Evolutionary conservation across 768 basidiomycete genomes (phyloP).

Genomic region (Hemileccinum impolitum): DNA sequence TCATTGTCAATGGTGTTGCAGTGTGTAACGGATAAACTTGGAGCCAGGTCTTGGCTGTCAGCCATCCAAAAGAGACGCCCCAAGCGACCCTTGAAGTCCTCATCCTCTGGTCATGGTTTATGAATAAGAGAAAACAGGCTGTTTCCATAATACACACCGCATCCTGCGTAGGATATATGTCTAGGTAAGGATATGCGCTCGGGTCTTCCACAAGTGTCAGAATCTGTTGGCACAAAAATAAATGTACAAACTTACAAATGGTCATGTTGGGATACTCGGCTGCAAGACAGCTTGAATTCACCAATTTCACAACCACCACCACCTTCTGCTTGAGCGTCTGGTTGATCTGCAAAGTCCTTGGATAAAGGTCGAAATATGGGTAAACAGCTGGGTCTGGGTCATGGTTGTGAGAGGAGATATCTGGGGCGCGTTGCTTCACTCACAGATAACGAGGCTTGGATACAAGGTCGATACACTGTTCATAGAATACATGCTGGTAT

Average conservation of each 20-base stretch:
- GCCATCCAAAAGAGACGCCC: constrained; percentile 21
- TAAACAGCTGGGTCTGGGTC: constrained; percentile 38
- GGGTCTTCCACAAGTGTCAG: constrained; percentile 36
- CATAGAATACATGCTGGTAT: background rate
- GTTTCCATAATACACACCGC: constrained; percentile 7
- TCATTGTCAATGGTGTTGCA: background rate
- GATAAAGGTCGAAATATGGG: constrained; percentile 42
- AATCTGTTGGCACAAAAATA: background rate
- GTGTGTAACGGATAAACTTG: constrained; percentile 18
- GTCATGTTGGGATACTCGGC: constrained; percentile 25
- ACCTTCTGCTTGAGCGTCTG: constrained; percentile 55
- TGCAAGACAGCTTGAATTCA: constrained; percentile 3
- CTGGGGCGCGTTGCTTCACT: background rate
- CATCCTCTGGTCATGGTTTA: constrained; percentile 3
- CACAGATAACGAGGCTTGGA: constrained; percentile 19
- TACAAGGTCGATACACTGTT: background rate
- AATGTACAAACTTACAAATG: constrained; percentile 24
- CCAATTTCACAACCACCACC: constrained; percentile 3
- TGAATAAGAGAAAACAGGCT: background rate
- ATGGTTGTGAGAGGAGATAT: background rate
- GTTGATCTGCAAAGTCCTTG: constrained; percentile 27
- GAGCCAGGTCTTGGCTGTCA: constrained; percentile 16
- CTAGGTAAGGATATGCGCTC: constrained; percentile 38
- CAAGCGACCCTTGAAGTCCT: constrained; percentile 4
- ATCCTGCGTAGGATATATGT: constrained; percentile 35